Base-by-base conservation (phyloP, 208 protist genomes). In the Wallacemonas sp. region DNA sequence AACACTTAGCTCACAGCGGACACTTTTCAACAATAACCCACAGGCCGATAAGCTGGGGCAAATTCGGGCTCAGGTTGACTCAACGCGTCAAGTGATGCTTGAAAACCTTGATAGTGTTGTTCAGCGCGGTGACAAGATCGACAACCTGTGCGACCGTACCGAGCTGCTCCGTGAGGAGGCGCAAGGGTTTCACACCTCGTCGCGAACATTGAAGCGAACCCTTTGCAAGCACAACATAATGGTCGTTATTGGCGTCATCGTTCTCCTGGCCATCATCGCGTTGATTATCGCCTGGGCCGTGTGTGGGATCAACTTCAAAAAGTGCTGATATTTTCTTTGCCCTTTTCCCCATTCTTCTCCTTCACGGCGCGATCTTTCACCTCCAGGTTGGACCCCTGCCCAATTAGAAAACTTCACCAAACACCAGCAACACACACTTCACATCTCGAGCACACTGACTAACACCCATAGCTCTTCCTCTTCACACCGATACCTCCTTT, bases 21-120 rank as follows among this genome's bases (percentile, higher is more conserved):
- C 72, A 16, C 44, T 65, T 0, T 93, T 83, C 54, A 94, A 96
- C 58, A 76, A 87, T 27, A 80, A 85, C 70, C 79, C 82, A 17
- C 70, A 93, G 12, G 46, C 73, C 2, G 81, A 94, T 55, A 92
- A 88, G 70, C 76, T 93, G 41, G 68, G 66, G 11, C 71, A 80
- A 46, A 86, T 94, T 62, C 85, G 89, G 65, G 80, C 79, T 11
- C 77, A 94, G 32, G 32, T 96, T 23, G 81, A 90, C 56, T 81
- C 71, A 16, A 86, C 87, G 24, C 90, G 84, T 44, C 76, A 93
- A 26, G 77, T 93, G 29, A 95, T 96, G 81, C 57, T 93, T 21
- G 76, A 90, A 19, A 96, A 94, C 62, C 66, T 94, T 16, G 88
- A 97, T 58, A 89, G 65, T 36, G 76, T 97, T 19, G 71, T 95